Base-by-base conservation (phyloP, 345 rosid species). In the Chamaenerion angustifolium region DNA sequence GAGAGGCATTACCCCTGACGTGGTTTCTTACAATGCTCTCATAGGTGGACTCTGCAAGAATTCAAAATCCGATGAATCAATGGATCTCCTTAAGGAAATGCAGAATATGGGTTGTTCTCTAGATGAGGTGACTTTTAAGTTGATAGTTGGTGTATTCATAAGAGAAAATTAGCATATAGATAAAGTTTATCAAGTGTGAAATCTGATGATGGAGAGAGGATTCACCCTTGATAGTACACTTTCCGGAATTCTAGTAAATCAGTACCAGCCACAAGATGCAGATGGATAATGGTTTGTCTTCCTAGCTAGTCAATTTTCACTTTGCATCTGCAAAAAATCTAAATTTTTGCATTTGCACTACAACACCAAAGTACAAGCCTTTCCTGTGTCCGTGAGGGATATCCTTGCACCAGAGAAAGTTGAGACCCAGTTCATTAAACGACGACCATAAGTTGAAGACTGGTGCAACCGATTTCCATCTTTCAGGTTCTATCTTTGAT, bases 161-260 rank as follows among this genome's bases (percentile, higher is more conserved):
- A 62, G 64, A 61, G 88, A 77, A 65, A 80, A 74, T 56, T 62
- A 44, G 58, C 74, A 77, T 48, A 40, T 80, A 51, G 56, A 78
- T 23, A 25, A 52, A 44, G 98, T 95, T 61, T 82, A 76, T 75
- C 71, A 58, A 64, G 62, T 87, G 57, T 92, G 98, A 96, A 96
- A 85, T 77, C 75, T 78, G 71, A 92, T 92, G 98, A 92, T 92
- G 98, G 94, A 92, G 67, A 84, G 71, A 66, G 96, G 98, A 52
- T 82, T 82, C 64, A 82, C 95, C 31, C 96, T 92, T 59, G 95
- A 92, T 61, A 77, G 71, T 67, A 62, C 76, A 60, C 60, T 76
- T 58, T 82, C 96, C 17, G 95, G 76, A 49, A 67, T 65, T 17
- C 83, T 87, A 45, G 67, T 87, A 46, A 68, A 70, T 43, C 81